These are phyloP conservation scores for Penicillium occitanis DNA, from an alignment of 2,329 filamentous ascomycete species.

Conservation along the genomic window DNA sequence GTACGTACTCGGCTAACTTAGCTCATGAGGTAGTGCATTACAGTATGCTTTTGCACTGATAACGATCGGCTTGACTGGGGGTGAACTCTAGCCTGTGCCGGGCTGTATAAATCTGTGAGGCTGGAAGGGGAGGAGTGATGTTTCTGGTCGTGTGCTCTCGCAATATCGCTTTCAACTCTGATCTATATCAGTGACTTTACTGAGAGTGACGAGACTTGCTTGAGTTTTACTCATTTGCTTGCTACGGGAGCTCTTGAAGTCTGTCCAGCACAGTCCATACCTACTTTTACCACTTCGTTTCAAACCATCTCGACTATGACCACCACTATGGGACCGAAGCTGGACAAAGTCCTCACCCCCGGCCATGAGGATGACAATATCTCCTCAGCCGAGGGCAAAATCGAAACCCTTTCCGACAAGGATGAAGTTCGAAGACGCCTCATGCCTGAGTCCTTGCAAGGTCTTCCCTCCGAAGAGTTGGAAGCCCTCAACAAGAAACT, in stretches of 20 bases:
- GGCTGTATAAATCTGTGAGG: neutral
- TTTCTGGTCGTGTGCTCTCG: neutral
- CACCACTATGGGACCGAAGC: neutral
- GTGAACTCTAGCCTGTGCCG: neutral
- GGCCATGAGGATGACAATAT: neutral
- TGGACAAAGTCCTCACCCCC: neutral
- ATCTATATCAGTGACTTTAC: neutral
- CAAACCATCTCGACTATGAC: neutral
- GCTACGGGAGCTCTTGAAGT: neutral
- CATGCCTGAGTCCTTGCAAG: slow-evolving; percentile 25
- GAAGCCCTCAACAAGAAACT: slow-evolving; percentile 24
- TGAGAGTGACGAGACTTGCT: neutral
- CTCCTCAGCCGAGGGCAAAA: slow-evolving; percentile 25
- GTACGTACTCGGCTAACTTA: neutral
- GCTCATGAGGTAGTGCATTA: neutral
- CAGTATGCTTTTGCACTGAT: neutral
- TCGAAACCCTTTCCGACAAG: slow-evolving; percentile 18
- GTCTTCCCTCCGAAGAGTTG: slow-evolving; percentile 27
- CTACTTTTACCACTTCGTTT: neutral
- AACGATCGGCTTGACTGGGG: neutral
- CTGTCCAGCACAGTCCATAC: neutral
- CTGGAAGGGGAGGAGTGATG: neutral
- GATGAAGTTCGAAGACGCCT: neutral
- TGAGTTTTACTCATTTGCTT: neutral
- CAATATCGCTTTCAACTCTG: neutral